phyloP scores from a whole-genome alignment of 2,329 filamentous ascomycete genomes.

The Pseudopyricularia javanii region DNA sequence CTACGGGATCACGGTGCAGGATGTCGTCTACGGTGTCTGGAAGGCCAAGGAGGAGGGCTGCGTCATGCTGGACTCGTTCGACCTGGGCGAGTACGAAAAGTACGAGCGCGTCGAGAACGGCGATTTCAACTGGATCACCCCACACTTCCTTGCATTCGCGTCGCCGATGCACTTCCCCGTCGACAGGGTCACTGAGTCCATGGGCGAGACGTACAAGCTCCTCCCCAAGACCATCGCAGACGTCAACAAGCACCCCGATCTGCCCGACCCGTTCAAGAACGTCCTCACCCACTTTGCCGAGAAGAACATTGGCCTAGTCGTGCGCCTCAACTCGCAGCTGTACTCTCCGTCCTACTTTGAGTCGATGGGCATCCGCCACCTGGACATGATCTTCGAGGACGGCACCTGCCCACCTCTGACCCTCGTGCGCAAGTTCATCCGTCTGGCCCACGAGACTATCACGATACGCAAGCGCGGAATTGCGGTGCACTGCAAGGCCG shows the following conservation, averaged over 20 bases:
- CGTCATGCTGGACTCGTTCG: slow-evolving; percentile 85
- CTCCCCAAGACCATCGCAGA: slow-evolving; percentile 67
- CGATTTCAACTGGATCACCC: slow-evolving; percentile 99
- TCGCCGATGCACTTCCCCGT: slow-evolving; percentile 79
- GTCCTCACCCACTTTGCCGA: slow-evolving; percentile 82
- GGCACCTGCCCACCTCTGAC: slow-evolving; percentile 85
- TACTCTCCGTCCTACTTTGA: slow-evolving; percentile 98
- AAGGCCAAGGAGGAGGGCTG: slow-evolving; percentile 94
- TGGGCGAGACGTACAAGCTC: slow-evolving; percentile 57
- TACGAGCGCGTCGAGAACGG: slow-evolving; percentile 95
- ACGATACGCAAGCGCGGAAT: slow-evolving; percentile 83
- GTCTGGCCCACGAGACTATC: slow-evolving; percentile 88
- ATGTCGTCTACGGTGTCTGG: slow-evolving; percentile 97
- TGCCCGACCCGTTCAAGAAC: slow-evolving; percentile 89
- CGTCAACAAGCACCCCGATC: slow-evolving; percentile 54
- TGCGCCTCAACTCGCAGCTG: slow-evolving; percentile 86
- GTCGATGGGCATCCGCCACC: slow-evolving; percentile 82
- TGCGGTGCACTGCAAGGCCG: slow-evolving; percentile 97
- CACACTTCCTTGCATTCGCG: slow-evolving; percentile 89
- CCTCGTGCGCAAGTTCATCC: slow-evolving; percentile 90
- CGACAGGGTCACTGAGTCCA: slow-evolving; percentile 53
- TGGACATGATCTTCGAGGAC: slow-evolving; percentile 99
- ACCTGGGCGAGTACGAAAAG: slow-evolving; percentile 91
- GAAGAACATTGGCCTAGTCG: slow-evolving; percentile 82
- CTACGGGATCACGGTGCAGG: slow-evolving; percentile 89